A percentile compares a stretch with the other conserved stretches of the same genome.
These are phyloP conservation scores for Candida pseudoviswanathii DNA, from an alignment of 1,139 yeast species.

Conservation along the genomic window DNA sequence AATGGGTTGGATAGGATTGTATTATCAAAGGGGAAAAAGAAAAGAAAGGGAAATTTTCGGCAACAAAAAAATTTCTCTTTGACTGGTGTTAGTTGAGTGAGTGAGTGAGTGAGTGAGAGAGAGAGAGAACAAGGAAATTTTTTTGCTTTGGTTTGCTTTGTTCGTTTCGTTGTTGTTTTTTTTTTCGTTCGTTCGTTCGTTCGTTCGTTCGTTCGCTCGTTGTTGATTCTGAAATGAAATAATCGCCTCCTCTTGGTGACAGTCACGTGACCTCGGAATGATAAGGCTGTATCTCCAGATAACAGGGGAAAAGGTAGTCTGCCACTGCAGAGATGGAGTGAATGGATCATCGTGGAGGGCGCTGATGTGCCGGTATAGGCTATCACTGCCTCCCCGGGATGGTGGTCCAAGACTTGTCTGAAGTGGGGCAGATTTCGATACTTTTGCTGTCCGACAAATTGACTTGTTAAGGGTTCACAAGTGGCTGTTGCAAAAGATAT, in stretches of 20 bases:
- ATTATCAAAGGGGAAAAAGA: neutral
- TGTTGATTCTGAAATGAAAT: neutral
- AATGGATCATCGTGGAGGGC: too few species aligned
- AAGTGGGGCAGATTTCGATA: too few species aligned
- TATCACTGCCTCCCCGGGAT: too few species aligned
- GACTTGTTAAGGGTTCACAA: too few species aligned
- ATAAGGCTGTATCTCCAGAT: neutral
- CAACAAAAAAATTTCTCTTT: constrained; percentile 1
- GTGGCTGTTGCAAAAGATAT: too few species aligned
- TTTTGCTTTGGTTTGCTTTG: neutral
- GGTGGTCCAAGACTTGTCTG: too few species aligned
- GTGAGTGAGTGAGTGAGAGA: neutral
- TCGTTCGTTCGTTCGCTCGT: neutral
- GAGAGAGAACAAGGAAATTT: constrained; percentile 1
- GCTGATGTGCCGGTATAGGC: too few species aligned
- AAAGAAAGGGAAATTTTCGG: neutral
- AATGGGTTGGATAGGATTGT: neutral
- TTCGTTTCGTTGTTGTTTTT: constrained; percentile 1
- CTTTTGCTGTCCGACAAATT: too few species aligned
- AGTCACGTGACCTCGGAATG: neutral
- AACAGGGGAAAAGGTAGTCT: neutral
- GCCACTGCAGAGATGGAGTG: too few species aligned
- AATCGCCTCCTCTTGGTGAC: neutral
- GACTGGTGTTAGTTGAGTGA: neutral
- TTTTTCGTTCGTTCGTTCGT: neutral